A percentile compares a stretch with the other conserved stretches of the same genome.
Conservation (phyloP, 2,329 filamentous ascomycete genomes). For the Didymella pomorum region DNA sequence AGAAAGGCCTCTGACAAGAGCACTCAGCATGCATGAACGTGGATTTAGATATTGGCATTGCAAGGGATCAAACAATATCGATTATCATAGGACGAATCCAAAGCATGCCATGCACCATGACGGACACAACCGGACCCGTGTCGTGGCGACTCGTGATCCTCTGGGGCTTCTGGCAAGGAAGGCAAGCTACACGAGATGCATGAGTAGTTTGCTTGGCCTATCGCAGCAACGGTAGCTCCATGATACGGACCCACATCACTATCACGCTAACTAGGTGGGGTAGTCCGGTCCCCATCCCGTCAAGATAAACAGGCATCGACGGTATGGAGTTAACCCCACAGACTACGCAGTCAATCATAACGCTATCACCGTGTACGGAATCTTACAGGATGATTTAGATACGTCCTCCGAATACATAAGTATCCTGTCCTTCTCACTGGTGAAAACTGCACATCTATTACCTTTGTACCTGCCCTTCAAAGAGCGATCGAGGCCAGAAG, state of each 20-base stretch:
- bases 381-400: background rate
- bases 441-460: background rate
- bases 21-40: background rate
- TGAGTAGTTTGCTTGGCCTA: conserved; percentile 8
- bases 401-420: background rate
- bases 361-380: conserved; percentile 26
- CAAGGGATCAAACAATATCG: background rate
- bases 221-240: conserved; percentile 11
- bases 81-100: conserved; percentile 12
- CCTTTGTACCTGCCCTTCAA: background rate
- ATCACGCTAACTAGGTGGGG: conserved; percentile 32
- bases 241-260: conserved; percentile 16
- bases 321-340: conserved; percentile 30
- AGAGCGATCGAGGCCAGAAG: background rate
- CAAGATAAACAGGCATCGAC: conserved; percentile 25
- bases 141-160: background rate
- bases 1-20: conserved; percentile 45
- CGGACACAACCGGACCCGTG: background rate
- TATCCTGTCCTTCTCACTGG: background rate
- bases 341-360: conserved; percentile 1
- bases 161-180: background rate
- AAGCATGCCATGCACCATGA: conserved; percentile 1
- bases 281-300: conserved; percentile 29
- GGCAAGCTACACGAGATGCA: conserved; percentile 11
- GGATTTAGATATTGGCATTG: background rate